Percentiles rank a stretch among this genome's conserved stretches.
These are phyloP conservation scores for Ascochyta lentis DNA, from an alignment of 2,329 filamentous ascomycete genomes.

Conservation along the genomic window DNA sequence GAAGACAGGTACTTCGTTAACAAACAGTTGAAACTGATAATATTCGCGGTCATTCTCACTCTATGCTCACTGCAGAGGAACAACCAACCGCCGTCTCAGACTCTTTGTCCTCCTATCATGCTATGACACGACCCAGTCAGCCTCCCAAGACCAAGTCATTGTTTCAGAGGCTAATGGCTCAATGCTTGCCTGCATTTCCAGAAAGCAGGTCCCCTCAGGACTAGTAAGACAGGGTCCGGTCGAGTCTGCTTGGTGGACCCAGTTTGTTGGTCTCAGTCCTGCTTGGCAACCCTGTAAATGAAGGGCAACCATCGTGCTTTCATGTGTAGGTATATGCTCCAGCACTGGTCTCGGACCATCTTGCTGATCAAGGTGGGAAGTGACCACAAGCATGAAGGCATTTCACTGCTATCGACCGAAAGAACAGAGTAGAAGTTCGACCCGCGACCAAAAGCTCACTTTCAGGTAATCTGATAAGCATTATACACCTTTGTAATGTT, in stretches of 20 bases:
- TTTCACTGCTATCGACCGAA: neutral
- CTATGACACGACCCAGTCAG: neutral
- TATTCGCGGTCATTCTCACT: neutral
- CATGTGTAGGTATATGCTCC: neutral
- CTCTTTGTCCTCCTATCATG: neutral
- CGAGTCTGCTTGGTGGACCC: neutral
- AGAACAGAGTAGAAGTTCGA: neutral
- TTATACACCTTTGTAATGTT: no score
- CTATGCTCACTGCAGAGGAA: no score
- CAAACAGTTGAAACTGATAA: neutral
- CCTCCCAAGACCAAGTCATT: neutral
- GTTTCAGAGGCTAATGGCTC: neutral
- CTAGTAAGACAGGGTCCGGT: neutral
- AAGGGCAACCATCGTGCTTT: no score
- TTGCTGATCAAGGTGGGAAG: neutral
- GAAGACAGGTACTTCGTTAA: neutral
- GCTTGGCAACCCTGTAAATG: neutral
- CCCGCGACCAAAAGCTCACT: neutral
- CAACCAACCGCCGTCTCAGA: no score
- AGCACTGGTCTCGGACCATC: neutral
- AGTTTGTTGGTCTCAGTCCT: neutral
- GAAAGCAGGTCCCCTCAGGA: neutral
- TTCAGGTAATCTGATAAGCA: neutral
- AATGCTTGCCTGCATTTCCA: neutral
- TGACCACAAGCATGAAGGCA: neutral